These are phyloP conservation scores for Fusarium papillatum DNA, from an alignment of 2,329 filamentous ascomycete species.

Conservation along the genomic window DNA sequence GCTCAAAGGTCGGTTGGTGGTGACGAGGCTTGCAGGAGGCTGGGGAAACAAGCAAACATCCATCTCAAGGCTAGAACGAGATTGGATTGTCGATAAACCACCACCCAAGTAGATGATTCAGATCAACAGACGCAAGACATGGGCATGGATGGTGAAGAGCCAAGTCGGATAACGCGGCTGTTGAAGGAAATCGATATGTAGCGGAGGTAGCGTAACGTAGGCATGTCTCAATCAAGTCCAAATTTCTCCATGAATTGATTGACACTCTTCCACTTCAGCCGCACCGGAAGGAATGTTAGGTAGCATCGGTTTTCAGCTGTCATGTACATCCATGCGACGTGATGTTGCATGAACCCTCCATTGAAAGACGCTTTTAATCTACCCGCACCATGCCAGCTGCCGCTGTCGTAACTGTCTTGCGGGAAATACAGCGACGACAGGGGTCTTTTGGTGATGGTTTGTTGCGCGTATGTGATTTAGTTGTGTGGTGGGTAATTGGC, in stretches of 20 bases:
- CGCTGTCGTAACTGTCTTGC: background rate
- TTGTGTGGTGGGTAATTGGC: background rate
- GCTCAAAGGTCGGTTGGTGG: background rate
- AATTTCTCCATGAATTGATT: background rate
- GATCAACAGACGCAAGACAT: background rate
- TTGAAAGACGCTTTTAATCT: background rate
- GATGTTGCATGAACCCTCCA: background rate
- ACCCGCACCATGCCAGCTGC: background rate
- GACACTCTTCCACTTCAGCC: background rate
- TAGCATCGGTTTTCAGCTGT: background rate
- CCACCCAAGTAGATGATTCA: background rate
- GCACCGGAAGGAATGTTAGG: background rate
- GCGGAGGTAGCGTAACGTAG: background rate
- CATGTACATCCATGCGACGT: background rate
- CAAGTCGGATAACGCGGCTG: background rate
- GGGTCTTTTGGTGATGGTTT: background rate
- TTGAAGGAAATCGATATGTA: background rate
- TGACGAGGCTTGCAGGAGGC: background rate
- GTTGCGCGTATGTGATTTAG: background rate
- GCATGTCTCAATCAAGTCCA: background rate
- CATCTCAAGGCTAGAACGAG: background rate
- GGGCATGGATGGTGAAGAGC: background rate
- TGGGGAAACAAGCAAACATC: background rate
- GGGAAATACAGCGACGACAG: background rate
- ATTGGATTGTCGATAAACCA: background rate